Percentiles rank a stretch among this genome's conserved stretches.
These are phyloP conservation scores for Hypoxylon subgilvum DNA, from an alignment of 495 filamentous ascomycete species.

Conservation along the genomic window DNA sequence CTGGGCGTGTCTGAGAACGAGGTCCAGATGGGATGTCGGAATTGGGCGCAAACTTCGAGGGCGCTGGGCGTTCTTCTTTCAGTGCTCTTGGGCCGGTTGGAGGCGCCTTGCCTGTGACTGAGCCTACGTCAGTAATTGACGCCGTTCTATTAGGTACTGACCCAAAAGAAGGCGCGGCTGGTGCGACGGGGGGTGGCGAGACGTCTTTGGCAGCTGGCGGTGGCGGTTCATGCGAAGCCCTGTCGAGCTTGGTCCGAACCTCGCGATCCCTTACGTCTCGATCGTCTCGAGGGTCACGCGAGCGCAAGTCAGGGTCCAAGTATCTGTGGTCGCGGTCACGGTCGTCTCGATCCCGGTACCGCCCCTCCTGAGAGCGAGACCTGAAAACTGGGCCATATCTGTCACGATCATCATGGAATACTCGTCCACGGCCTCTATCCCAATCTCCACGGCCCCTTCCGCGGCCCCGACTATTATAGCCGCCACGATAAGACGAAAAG, in stretches of 20 bases:
- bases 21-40: conserved; percentile 61
- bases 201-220: conserved; percentile 50
- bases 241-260: conserved; percentile 51
- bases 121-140: conserved; percentile 46
- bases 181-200: conserved; percentile 77
- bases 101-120: conserved; percentile 52
- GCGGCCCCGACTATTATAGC: conserved; percentile 55
- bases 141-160: conserved; percentile 59
- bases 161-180: conserved; percentile 83
- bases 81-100: conserved; percentile 60
- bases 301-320: conserved; percentile 52
- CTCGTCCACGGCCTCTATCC: conserved; percentile 67
- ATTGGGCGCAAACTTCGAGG: conserved; percentile 39
- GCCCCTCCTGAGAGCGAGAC: conserved; percentile 73
- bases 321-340: conserved; percentile 55
- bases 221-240: conserved; percentile 53
- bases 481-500: conserved; percentile 59
- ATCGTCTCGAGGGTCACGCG: conserved; percentile 63
- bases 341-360: conserved; percentile 59
- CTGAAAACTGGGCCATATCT: conserved; percentile 59
- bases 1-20: conserved; percentile 55
- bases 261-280: conserved; percentile 62
- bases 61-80: conserved; percentile 53
- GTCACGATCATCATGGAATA: conserved; percentile 68
- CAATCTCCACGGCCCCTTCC: conserved; percentile 67